Percentiles rank a stretch among this genome's conserved stretches.
Evolutionary conservation across 2,329 filamentous ascomycete genomes (phyloP).

Genomic region (Fusarium graminum): DNA sequence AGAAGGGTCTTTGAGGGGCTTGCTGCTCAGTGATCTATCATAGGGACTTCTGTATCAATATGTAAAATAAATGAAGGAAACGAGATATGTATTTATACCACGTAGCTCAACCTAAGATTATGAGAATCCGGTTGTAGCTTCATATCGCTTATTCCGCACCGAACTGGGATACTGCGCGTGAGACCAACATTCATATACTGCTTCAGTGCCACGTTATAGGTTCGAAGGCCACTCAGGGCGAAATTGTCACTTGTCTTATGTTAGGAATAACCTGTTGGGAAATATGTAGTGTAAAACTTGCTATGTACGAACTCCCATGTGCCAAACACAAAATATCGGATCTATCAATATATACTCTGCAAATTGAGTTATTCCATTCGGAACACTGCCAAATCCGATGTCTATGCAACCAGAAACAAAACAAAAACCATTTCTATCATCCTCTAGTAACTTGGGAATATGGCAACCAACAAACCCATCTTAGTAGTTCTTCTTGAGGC

Average conservation of each 20-base stretch:
- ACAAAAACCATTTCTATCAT: conserved; percentile 1
- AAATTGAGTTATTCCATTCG: conserved; percentile 21
- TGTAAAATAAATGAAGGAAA: conserved; percentile 16
- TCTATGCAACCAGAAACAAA: conserved; percentile 22
- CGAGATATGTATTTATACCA: conserved; percentile 8
- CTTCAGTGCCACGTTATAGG: background rate
- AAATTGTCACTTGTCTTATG: background rate
- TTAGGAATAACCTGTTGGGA: background rate
- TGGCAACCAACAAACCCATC: background rate
- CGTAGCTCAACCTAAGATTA: background rate
- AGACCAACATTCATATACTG: background rate
- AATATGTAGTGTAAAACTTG: background rate
- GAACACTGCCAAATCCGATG: background rate
- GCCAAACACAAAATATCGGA: background rate
- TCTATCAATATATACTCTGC: conserved; percentile 9
- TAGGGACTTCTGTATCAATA: background rate
- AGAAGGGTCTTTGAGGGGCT: conserved; percentile 59
- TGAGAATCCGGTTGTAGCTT: background rate
- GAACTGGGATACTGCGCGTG: background rate
- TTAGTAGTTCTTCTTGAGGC: conserved; percentile 54
- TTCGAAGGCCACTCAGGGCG: background rate
- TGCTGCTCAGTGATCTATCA: background rate
- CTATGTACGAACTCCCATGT: conserved; percentile 7
- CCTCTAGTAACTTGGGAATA: background rate
- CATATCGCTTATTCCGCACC: background rate